Evolutionary conservation across 176 grass and related monocot genomes (phyloP), one percentile per base, ranked within the genome.

Genomic region (Canna indica): DNA sequence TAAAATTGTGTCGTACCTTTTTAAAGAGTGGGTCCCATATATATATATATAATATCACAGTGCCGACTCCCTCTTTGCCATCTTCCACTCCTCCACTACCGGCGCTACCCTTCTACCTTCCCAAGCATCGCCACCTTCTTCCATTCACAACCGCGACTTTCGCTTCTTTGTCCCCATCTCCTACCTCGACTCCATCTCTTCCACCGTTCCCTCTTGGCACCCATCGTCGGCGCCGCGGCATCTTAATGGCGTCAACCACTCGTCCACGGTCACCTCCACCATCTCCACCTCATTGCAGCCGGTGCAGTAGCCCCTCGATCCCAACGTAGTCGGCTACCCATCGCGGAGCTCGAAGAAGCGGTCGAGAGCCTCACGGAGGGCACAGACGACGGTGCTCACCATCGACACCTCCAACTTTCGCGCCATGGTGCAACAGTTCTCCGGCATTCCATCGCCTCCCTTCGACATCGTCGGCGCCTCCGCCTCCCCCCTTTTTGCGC

Each of bases 361-460:
- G n/a, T n/a, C n/a, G n/a, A n/a, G n/a, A n/a, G n/a, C n/a, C n/a
- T n/a, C n/a, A 97, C 76, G 89, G 42, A 77, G 89, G 3, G 89
- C 89, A 10, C 86, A 82, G 64, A 97, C 94, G 30, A 97, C 89
- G 4, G 94, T 97, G 29, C 75, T 97, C 73, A 90, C 77, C 52
- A 97, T 89, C 28, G 84, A 97, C 84, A 83, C 83, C 44, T 77
- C 78, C 58, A 97, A 92, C 71, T 97, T 97, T 76, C 88, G 88
- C 34, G 80, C 86, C 83, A 92, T 87, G 89, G 93, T 97, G 75
- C 93, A 97, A 69, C 86, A 97, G 80, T 81, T 97, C 83, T 92
- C 93, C 27, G 89, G 93, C 59, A 92, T 90, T 75, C 89, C 86
- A 4, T 58, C n/a, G n/a, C n/a, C n/a, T n/a, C n/a, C n/a, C n/a